Conservation (phyloP, 2,329 filamentous ascomycete species). For the Aspergillus sp. region DNA sequence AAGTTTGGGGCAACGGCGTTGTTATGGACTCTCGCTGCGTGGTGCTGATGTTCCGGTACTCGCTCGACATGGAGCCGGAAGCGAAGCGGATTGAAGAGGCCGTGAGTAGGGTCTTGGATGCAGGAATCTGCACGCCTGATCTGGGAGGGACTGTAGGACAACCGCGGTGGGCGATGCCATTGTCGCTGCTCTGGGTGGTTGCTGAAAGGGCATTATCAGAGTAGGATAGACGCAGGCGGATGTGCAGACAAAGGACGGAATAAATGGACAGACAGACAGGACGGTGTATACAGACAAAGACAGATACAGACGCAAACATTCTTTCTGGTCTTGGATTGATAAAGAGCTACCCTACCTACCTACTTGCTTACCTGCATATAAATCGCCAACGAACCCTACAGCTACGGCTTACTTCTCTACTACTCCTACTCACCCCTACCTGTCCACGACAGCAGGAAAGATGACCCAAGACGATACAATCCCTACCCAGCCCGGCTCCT, state of each 20-base stretch:
- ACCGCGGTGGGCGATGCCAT: slow-evolving; percentile 68
- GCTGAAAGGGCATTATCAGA: too few species aligned
- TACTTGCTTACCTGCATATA: too few species aligned
- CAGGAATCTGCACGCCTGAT: slow-evolving; percentile 66
- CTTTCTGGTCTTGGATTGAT: too few species aligned
- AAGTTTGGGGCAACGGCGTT: slow-evolving; percentile 1
- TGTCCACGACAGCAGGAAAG: not conserved
- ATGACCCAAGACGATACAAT: slow-evolving; percentile 2
- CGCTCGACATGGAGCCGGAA: slow-evolving; percentile 64
- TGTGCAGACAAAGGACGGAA: too few species aligned
- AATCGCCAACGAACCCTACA: too few species aligned
- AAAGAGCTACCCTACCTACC: too few species aligned
- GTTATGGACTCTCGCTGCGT: slow-evolving; percentile 43
- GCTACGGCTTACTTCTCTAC: too few species aligned
- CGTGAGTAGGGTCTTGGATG: slow-evolving; percentile 65
- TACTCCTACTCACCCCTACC: not conserved
- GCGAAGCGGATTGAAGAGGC: slow-evolving; percentile 70
- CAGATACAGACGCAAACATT: too few species aligned
- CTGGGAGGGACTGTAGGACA: slow-evolving; percentile 66
- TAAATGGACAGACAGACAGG: too few species aligned
- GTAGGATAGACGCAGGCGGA: too few species aligned
- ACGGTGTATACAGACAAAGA: too few species aligned
- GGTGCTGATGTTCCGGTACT: slow-evolving; percentile 90
- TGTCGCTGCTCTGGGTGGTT: slow-evolving; percentile 55
- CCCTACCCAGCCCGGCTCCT: slow-evolving; percentile 5